phyloP scores from a whole-genome alignment of 1,284 basidiomycete genomes.

The Rhodotorula sp. region DNA sequence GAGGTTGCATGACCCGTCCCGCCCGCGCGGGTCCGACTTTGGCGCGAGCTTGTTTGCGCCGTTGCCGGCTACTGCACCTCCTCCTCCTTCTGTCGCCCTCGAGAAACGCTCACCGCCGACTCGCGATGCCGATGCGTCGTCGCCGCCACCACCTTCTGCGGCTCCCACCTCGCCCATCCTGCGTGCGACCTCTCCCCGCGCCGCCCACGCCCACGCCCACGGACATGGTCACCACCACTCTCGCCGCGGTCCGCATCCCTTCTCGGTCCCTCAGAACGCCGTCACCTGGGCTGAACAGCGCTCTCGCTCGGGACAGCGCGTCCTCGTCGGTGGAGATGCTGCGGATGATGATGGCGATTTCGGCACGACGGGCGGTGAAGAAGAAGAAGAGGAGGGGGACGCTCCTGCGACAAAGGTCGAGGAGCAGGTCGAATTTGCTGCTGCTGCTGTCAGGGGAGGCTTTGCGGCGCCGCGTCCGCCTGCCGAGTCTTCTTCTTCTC shows the following conservation, averaged over 20 bases:
- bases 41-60: conserved; percentile 26
- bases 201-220: not conserved
- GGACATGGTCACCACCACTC: not conserved
- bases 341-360: conserved; percentile 31
- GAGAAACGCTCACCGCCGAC: not conserved
- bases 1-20: conserved; percentile 19
- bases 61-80: not conserved
- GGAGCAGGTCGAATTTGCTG: not conserved
- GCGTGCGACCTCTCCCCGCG: not conserved
- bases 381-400: not conserved
- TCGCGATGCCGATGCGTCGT: not conserved
- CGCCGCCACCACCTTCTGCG: not conserved
- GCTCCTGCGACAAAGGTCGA: not conserved
- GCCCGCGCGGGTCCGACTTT: conserved; percentile 10
- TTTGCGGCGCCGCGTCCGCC: conserved; percentile 3
- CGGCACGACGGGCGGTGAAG: conserved; percentile 1
- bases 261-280: conserved; percentile 40
- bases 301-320: conserved; percentile 6
- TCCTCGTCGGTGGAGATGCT: conserved; percentile 23
- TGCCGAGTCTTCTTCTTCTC: not conserved
- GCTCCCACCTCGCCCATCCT: conserved; percentile 1
- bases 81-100: not conserved
- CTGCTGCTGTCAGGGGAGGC: not conserved
- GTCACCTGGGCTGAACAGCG: conserved; percentile 34
- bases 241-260: conserved; percentile 27